A percentile compares a stretch with the other conserved stretches of the same genome.
Conservation (phyloP, 2,329 filamentous ascomycete genomes). For the Fonsecaea pugnacius region DNA sequence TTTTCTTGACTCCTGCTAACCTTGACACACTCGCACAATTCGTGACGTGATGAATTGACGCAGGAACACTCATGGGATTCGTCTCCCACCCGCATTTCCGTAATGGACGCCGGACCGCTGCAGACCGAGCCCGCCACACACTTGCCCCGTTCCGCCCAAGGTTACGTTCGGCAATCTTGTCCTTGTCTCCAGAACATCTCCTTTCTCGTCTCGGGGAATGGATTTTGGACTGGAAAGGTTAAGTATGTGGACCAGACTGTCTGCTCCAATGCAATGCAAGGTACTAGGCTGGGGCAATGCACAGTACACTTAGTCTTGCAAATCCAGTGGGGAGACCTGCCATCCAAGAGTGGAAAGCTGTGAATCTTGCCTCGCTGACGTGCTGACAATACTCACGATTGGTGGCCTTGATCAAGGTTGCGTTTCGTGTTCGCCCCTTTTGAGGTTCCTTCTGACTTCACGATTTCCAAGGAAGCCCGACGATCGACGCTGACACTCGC, state of each 20-base stretch:
- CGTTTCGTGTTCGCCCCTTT: conserved; percentile 3
- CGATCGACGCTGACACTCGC: neutral
- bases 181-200: neutral
- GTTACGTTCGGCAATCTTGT: conserved; percentile 17
- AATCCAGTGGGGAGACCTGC: neutral
- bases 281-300: neutral
- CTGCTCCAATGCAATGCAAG: conserved; percentile 6
- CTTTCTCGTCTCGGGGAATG: neutral
- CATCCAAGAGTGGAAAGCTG: neutral
- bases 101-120: neutral
- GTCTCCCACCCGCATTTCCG: neutral
- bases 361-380: neutral
- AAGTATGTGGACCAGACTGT: neutral
- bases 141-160: conserved; percentile 6
- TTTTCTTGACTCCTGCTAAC: neutral
- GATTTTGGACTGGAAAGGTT: neutral
- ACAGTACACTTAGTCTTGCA: conserved; percentile 2
- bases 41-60: neutral
- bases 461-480: neutral
- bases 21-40: neutral
- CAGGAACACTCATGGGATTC: neutral
- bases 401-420: neutral
- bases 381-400: neutral
- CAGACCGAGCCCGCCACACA: neutral
- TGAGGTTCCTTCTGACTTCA: neutral